Conservation (phyloP, 2,329 filamentous ascomycete species). For the Microcera coccophila region DNA sequence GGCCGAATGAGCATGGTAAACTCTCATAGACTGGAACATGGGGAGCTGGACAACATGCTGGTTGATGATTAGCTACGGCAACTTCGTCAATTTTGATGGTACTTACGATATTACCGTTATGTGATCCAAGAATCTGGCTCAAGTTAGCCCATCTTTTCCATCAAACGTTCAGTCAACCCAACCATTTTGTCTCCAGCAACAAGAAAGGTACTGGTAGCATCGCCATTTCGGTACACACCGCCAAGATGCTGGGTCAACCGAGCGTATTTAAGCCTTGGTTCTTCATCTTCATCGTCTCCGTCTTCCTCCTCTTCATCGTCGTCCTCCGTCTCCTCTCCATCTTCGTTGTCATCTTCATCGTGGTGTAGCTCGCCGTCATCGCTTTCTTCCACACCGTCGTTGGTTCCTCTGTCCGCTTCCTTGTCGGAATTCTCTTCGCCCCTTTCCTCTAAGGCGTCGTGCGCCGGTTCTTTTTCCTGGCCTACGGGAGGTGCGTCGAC, state of each 20-base stretch:
- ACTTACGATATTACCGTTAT: conserved; percentile 92
- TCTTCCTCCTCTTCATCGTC: conserved; percentile 65
- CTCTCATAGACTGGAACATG: conserved; percentile 72
- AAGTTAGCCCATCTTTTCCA: conserved; percentile 15
- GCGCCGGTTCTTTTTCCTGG: conserved; percentile 5
- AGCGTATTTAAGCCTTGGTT: conserved; percentile 90
- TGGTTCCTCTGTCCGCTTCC: conserved; percentile 19
- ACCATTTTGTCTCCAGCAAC: conserved; percentile 97
- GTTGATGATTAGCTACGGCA: conserved; percentile 23
- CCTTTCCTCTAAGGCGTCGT: conserved; percentile 1
- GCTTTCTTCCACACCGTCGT: conserved; percentile 16
- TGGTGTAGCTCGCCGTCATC: conserved; percentile 28
- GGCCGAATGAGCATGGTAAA: conserved; percentile 89
- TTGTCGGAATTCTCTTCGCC: conserved; percentile 10
- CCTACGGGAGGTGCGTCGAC: conserved; percentile 5
- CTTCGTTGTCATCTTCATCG: conserved; percentile 41
- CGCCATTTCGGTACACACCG: conserved; percentile 85
- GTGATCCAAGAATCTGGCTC: conserved; percentile 78
- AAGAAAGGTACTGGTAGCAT: conserved; percentile 87
- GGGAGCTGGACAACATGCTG: conserved; percentile 85
- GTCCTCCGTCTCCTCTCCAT: conserved; percentile 44
- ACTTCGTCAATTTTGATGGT: neutral
- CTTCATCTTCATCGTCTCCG: conserved; percentile 83
- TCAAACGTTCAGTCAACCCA: conserved; percentile 25
- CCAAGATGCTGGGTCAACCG: conserved; percentile 77